phyloP scores from a whole-genome alignment of 352 stramenopile genomes.

The Phytophthora nicotianae region DNA sequence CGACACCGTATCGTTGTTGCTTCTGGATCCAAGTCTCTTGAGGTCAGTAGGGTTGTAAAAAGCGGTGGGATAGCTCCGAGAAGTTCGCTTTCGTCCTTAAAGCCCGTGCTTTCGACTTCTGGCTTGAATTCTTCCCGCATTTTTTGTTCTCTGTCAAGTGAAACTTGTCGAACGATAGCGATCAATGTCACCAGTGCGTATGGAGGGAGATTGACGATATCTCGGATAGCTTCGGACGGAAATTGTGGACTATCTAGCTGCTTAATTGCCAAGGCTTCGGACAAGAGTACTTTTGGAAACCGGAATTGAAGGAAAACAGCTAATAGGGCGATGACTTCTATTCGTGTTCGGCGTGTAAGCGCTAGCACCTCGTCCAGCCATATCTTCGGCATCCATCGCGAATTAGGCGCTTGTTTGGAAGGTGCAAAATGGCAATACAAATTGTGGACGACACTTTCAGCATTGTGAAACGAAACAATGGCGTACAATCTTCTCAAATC shows the following conservation, averaged over 20 bases:
- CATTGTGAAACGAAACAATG: slow-evolving; percentile 54
- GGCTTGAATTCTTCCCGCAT: slow-evolving; percentile 9
- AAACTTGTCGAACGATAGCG: slow-evolving; percentile 34
- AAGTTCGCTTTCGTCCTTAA: slow-evolving; percentile 35
- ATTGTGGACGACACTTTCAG: slow-evolving; percentile 54
- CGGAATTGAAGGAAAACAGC: slow-evolving; percentile 48
- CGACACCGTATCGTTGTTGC: slow-evolving; percentile 37
- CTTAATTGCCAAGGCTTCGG: slow-evolving; percentile 51
- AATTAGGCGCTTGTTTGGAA: slow-evolving; percentile 37
- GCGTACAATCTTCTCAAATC: slow-evolving; percentile 49
- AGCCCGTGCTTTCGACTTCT: slow-evolving; percentile 6
- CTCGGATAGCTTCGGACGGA: slow-evolving; percentile 34
- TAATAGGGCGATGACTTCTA: slow-evolving; percentile 48
- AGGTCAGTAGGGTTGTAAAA: slow-evolving; percentile 41
- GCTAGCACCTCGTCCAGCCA: slow-evolving; percentile 36
- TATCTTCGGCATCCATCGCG: slow-evolving; percentile 40
- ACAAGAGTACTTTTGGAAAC: slow-evolving; percentile 41
- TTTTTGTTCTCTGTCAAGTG: slow-evolving; percentile 30
- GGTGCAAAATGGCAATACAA: slow-evolving; percentile 48
- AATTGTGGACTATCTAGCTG: slow-evolving; percentile 38
- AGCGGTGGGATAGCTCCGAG: slow-evolving; percentile 50
- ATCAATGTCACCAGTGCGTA: slow-evolving; percentile 52
- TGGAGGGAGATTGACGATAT: slow-evolving; percentile 42
- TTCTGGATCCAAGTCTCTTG: slow-evolving; percentile 4
- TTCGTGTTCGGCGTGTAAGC: slow-evolving; percentile 28